phyloP scores from a whole-genome alignment of 192 early-diverging fungal genomes.

The Pecoramyces ruminantium region DNA sequence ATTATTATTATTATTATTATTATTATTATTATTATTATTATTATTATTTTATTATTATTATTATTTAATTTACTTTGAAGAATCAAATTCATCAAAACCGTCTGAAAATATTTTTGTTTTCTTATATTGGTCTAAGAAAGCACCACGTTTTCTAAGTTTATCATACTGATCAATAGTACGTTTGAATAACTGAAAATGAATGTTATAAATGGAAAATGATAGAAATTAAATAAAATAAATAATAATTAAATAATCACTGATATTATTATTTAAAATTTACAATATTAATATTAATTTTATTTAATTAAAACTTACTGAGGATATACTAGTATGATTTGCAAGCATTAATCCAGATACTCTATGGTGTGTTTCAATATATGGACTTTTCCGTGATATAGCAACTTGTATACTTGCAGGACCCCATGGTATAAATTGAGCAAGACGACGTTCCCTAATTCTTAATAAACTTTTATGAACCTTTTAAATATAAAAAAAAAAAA shows the following conservation, averaged over 20 bases:
- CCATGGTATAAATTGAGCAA: slow-evolving; percentile 98
- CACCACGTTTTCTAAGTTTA: slow-evolving; percentile 80
- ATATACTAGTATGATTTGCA: slow-evolving; percentile 92
- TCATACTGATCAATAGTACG: slow-evolving; percentile 87
- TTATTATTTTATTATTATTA: too few relatives aligned
- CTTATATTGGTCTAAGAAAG: slow-evolving; percentile 87
- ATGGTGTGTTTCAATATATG: slow-evolving; percentile 80
- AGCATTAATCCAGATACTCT: slow-evolving; percentile 95
- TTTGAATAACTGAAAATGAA: slow-evolving; percentile 84
- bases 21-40: too few relatives aligned
- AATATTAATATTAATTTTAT: too few relatives aligned
- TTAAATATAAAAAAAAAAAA: neutral
- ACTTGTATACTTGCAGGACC: slow-evolving; percentile 98
- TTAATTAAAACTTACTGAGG: slow-evolving; percentile 46
- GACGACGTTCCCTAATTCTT: slow-evolving; percentile 78
- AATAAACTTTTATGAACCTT: slow-evolving; percentile 94
- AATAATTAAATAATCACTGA: too few relatives aligned
- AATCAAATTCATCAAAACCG: slow-evolving; percentile 79
- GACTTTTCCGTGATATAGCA: slow-evolving; percentile 80
- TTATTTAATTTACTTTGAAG: slow-evolving; percentile 43
- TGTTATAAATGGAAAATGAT: too few relatives aligned
- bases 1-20: too few relatives aligned
- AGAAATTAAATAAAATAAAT: too few relatives aligned
- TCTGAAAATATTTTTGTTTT: slow-evolving; percentile 66
- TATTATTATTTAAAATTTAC: too few relatives aligned